Conservation (phyloP, 352 stramenopile genomes). For the Phytophthora fragariaefolia region DNA sequence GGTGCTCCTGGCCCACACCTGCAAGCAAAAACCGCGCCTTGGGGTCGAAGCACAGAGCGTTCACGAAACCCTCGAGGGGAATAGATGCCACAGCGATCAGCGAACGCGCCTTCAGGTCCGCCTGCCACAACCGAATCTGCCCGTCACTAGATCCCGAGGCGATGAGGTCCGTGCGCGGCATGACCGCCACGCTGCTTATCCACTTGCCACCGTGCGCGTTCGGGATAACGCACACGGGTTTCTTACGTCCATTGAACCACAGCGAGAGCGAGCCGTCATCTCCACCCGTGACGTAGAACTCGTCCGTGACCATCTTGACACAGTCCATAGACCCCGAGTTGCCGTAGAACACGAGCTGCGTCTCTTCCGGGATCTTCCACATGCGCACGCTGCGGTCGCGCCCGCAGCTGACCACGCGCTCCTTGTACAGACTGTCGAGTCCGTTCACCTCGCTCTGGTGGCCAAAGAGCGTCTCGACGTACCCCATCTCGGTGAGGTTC, state of each 20-base stretch:
- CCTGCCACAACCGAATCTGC: conserved; percentile 92
- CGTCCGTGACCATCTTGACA: conserved; percentile 91
- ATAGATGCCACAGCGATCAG: conserved; percentile 77
- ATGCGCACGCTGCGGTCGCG: conserved; percentile 93
- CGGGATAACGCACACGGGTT: conserved; percentile 83
- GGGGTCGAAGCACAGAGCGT: conserved; percentile 72
- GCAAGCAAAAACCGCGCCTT: conserved; percentile 91
- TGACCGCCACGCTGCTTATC: conserved; percentile 90
- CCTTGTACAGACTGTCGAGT: conserved; percentile 91
- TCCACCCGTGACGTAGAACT: conserved; percentile 93
- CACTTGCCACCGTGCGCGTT: conserved; percentile 92
- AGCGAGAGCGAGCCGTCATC: conserved; percentile 91
- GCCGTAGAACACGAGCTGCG: conserved; percentile 94
- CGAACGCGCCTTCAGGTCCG: conserved; percentile 74
- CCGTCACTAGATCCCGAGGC: conserved; percentile 92
- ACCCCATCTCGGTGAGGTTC: conserved; percentile 96
- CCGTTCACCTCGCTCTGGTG: conserved; percentile 92
- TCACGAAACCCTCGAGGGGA: conserved; percentile 76
- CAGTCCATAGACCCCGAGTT: conserved; percentile 92
- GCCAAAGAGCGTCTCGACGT: conserved; percentile 95
- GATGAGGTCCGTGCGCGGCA: conserved; percentile 91
- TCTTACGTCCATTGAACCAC: conserved; percentile 95
- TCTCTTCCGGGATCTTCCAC: conserved; percentile 97
- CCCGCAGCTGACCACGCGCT: conserved; percentile 91
- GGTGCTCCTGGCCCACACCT: conserved; percentile 93